Evolutionary conservation across 345 rosid genomes (phyloP), one percentile per base, ranked within the genome.

Genomic region (Sisymbrium irio): DNA sequence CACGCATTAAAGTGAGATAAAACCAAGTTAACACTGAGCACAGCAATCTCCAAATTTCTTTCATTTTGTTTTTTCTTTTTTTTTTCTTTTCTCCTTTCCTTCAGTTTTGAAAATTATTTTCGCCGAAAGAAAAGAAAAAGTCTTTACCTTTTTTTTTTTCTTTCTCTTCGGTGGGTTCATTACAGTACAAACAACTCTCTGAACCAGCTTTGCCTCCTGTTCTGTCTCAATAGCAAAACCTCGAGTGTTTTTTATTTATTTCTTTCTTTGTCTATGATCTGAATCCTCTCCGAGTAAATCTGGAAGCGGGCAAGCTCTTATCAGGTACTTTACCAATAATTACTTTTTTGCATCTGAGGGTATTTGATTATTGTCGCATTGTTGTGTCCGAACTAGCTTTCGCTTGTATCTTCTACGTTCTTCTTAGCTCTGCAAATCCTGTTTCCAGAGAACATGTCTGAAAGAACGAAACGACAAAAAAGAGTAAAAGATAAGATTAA

Each of bases 301-400:
- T 83, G 67, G 45, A 51, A 82, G 80, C 53, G 15, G 55, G 71
- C 67, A 73, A 65, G 77, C 58, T 76, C 68, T 25, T 25, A 81
- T 79, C 81, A 83, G 86, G 87, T 85, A 74, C 71, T 67, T 44
- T 4, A 18, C 22, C 49, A 42, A 62, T 41, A 12, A 7, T 65
- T 44, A 78, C 40, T 62, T 75, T 78, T 77, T 56, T 71, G 75
- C 71, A 65, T 68, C 64, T 85, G 79, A 37, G n/a, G n/a, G 75
- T 78, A 2, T 59, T 70, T 65, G 6, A 47, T 45, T 28, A 28
- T 58, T 20, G 72, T 57, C 61, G 35, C 47, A 63, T 54, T 74
- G 20, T 19, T 27, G 36, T 57, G 36, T 60, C 39, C 51, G 12
- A 67, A 22, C 32, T 30, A 60, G 64, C 57, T 75, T 61, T 75